phyloP scores from a whole-genome alignment of 345 rosid genomes.

The Rhodomyrtus tomentosa region DNA sequence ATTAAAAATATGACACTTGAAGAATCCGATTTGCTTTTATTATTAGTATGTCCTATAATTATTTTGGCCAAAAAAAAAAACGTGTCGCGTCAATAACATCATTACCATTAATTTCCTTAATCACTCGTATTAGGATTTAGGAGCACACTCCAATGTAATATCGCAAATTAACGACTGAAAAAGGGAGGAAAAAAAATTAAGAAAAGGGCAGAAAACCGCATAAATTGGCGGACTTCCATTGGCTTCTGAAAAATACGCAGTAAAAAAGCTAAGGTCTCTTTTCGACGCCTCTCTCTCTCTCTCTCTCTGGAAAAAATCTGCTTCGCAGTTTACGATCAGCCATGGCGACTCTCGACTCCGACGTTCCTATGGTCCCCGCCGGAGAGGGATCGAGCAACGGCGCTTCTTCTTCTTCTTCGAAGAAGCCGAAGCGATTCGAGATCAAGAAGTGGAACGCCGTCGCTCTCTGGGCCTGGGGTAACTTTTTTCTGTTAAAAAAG shows the following conservation, averaged over 20 bases:
- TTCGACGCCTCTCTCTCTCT: neutral
- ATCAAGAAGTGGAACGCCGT: constrained; percentile 97
- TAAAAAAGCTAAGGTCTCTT: neutral
- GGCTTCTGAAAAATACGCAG: neutral
- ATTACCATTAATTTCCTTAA: neutral
- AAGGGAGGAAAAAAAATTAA: neutral
- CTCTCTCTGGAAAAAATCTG: neutral
- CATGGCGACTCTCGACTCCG: constrained; percentile 77
- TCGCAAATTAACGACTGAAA: neutral
- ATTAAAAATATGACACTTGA: too few species aligned
- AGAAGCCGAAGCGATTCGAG: constrained; percentile 81
- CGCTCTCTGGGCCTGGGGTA: constrained; percentile 97
- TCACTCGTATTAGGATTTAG: neutral
- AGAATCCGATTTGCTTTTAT: neutral
- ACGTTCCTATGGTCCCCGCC: constrained; percentile 67
- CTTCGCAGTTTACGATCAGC: neutral
- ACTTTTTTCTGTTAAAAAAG: neutral
- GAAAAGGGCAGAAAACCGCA: neutral
- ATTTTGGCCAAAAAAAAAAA: neutral
- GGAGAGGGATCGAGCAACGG: constrained; percentile 53
- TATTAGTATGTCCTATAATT: neutral
- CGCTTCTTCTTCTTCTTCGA: constrained; percentile 42
- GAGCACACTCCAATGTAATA: neutral
- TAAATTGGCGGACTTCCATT: neutral
- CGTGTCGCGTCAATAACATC: neutral